phyloP scores from a whole-genome alignment of 257 asterid genomes.

The Solanum boliviense region DNA sequence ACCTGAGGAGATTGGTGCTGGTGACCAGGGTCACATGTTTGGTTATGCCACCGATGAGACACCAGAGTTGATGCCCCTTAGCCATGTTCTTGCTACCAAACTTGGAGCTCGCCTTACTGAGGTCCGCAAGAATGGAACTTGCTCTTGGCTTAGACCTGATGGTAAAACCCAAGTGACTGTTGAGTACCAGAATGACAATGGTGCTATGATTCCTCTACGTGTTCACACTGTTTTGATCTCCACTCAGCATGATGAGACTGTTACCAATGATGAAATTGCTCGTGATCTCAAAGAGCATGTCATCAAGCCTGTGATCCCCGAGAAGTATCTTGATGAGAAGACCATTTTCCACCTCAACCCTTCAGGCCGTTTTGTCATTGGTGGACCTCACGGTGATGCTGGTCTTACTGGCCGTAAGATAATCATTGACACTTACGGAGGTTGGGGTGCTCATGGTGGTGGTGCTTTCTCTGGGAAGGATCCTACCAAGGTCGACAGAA shows the following conservation, averaged over 20 bases:
- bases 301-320: neutral
- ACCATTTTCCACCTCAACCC: conserved; percentile 1
- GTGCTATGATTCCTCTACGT: neutral
- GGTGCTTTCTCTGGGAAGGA: neutral
- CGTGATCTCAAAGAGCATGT: conserved; percentile 2
- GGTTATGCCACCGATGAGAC: neutral
- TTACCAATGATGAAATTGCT: conserved; percentile 1
- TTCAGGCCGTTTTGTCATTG: conserved; percentile 1
- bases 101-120: conserved; percentile 5
- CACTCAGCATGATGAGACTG: conserved; percentile 2
- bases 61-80: neutral
- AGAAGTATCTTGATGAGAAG: conserved; percentile 3
- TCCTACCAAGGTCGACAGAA: neutral
- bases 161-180: conserved; percentile 1
- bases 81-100: conserved; percentile 4
- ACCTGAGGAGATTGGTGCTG: conserved; percentile 1
- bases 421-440: neutral
- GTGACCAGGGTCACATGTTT: conserved; percentile 3
- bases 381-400: conserved; percentile 2
- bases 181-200: neutral
- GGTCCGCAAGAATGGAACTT: conserved; percentile 1
- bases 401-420: conserved; percentile 3
- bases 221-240: conserved; percentile 3
- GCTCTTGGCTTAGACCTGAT: conserved; percentile 1
- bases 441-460: neutral